Percentiles rank a stretch among this genome's conserved stretches.
These are phyloP conservation scores for Epichloe uncinata DNA, from an alignment of 2,329 filamentous ascomycete species.

Conservation along the genomic window DNA sequence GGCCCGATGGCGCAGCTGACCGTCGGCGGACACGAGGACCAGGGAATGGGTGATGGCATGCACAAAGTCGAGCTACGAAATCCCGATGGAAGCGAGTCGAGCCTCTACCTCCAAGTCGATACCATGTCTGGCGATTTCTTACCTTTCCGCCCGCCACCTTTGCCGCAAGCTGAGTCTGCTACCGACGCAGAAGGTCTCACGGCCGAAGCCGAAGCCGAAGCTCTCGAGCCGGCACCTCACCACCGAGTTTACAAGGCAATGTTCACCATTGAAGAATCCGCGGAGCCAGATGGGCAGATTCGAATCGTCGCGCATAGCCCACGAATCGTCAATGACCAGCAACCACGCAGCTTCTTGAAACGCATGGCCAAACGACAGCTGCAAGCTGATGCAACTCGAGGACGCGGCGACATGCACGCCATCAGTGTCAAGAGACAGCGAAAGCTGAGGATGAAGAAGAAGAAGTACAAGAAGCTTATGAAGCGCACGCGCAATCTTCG, in stretches of 20 bases:
- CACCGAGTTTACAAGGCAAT: conserved; percentile 49
- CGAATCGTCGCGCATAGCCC: conserved; percentile 49
- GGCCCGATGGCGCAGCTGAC: conserved; percentile 41
- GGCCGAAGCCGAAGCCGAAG: conserved; percentile 20
- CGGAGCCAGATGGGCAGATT: conserved; percentile 44
- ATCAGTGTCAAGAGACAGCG: conserved; percentile 87
- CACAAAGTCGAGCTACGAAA: conserved; percentile 40
- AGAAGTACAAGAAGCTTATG: conserved; percentile 99
- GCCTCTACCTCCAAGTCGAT: conserved; percentile 53
- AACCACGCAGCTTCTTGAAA: conserved; percentile 49
- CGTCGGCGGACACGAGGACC: conserved; percentile 27
- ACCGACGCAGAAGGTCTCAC: conserved; percentile 24
- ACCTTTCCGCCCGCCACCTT: conserved; percentile 76
- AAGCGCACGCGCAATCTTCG: conserved; percentile 78
- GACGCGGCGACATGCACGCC: conserved; percentile 51
- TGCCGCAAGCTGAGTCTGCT: conserved; percentile 48
- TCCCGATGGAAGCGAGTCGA: conserved; percentile 42
- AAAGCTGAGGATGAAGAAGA: conserved; percentile 99
- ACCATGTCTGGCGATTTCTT: conserved; percentile 56
- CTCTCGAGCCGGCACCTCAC: conserved; percentile 25
- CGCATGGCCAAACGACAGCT: conserved; percentile 55
- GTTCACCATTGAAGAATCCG: conserved; percentile 54
- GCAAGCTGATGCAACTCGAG: conserved; percentile 41
- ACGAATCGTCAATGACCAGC: conserved; percentile 37
- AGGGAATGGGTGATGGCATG: conserved; percentile 31